phyloP scores from a whole-genome alignment of 176 grass and related monocot species.

The Raddia distichophylla region DNA sequence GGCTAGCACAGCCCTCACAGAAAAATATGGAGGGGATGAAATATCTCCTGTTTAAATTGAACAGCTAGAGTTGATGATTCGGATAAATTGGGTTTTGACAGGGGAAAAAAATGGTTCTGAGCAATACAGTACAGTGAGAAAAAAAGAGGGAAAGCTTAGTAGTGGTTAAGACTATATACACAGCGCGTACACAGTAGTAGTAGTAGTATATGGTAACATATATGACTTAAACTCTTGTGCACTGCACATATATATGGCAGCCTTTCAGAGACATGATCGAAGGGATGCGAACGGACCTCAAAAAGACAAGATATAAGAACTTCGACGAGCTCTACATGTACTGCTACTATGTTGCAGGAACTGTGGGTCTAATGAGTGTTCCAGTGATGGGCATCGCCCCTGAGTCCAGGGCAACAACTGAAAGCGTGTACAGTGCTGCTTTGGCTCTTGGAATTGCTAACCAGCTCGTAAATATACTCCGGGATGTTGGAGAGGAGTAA shows the following conservation, averaged over 20 bases:
- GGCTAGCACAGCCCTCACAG: background rate
- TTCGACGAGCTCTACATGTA: constrained; percentile 97
- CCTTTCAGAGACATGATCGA: constrained; percentile 97
- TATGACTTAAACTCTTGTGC: too few species aligned
- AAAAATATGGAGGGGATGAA: too few species aligned
- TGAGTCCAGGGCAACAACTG: constrained; percentile 70
- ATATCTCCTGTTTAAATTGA: too few species aligned
- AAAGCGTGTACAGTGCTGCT: constrained; percentile 75
- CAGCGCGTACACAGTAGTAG: too few species aligned
- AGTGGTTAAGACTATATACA: too few species aligned
- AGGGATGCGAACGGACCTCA: constrained; percentile 86
- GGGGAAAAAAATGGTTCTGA: background rate
- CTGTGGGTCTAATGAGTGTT: constrained; percentile 86
- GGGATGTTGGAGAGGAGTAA: constrained; percentile 96
- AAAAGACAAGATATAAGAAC: constrained; percentile 76
- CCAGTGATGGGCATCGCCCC: constrained; percentile 90
- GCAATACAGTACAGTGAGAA: background rate
- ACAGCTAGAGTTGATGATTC: background rate
- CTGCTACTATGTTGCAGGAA: constrained; percentile 96
- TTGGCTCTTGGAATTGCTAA: constrained; percentile 81
- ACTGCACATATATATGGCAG: constrained; percentile 26
- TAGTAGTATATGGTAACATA: too few species aligned
- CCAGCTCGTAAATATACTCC: constrained; percentile 91
- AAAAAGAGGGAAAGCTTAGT: background rate
- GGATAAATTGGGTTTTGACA: background rate